phyloP scores from a whole-genome alignment of 495 filamentous ascomycete species.

The Penicillium roqueforti region DNA sequence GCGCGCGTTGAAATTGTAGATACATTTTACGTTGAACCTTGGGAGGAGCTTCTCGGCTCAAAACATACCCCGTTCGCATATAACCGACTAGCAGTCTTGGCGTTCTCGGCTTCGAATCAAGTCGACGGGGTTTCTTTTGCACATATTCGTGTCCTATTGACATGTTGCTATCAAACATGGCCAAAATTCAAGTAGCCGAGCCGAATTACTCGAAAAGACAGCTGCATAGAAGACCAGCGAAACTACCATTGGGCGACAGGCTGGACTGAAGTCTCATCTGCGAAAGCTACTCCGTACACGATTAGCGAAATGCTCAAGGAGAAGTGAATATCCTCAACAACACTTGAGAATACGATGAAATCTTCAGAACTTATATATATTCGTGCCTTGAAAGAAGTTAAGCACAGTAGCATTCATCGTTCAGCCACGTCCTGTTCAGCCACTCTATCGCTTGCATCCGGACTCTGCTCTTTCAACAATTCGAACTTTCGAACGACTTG shows the following conservation, averaged over 20 bases:
- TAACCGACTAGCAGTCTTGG: constrained; percentile 9
- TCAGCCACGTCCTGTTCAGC: background rate
- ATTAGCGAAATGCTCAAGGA: too few relatives aligned
- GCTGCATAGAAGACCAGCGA: background rate
- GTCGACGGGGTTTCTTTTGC: background rate
- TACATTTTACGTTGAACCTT: constrained; percentile 12
- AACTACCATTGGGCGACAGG: background rate
- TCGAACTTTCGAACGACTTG: constrained; percentile 34
- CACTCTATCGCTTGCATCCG: background rate
- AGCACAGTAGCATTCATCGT: background rate
- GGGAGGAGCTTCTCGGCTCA: background rate
- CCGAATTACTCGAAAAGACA: background rate
- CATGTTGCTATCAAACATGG: background rate
- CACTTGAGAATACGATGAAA: background rate
- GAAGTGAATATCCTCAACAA: background rate
- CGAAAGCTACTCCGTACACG: too few relatives aligned
- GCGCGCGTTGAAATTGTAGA: constrained; percentile 11
- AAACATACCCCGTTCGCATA: constrained; percentile 5
- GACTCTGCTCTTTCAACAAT: background rate
- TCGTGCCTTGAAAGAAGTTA: background rate
- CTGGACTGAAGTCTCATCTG: too few relatives aligned
- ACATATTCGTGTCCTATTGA: background rate
- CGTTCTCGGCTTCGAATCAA: constrained; percentile 1
- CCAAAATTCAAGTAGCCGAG: background rate
- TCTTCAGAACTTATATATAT: background rate